Conservation (phyloP, 2,329 filamentous ascomycete species). For the Fusarium concolor region DNA sequence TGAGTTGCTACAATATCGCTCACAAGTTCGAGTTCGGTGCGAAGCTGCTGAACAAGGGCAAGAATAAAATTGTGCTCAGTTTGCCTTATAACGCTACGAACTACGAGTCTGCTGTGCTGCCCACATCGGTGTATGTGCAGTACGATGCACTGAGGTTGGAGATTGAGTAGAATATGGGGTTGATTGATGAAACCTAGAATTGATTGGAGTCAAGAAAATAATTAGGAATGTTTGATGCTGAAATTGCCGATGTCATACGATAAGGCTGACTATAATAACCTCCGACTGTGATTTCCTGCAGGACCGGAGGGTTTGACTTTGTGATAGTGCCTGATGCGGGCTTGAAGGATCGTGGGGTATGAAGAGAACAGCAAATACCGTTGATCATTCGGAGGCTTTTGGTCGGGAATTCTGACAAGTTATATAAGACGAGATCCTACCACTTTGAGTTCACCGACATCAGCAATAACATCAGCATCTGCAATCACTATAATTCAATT, state of each 20-base stretch:
- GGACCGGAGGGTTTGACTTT: constrained; percentile 31
- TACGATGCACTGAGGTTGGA: constrained; percentile 74
- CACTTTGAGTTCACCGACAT: neutral
- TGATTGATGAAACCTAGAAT: neutral
- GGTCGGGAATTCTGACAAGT: neutral
- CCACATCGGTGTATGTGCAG: constrained; percentile 69
- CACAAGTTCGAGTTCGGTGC: constrained; percentile 70
- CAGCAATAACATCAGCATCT: neutral
- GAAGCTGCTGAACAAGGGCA: constrained; percentile 59
- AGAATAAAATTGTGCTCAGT: constrained; percentile 67
- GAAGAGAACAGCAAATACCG: too few relatives aligned
- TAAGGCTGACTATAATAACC: neutral
- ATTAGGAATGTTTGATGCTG: neutral
- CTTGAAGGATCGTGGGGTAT: constrained; percentile 7
- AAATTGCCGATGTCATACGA: constrained; percentile 27
- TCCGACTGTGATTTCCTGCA: constrained; percentile 7
- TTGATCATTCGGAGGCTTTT: constrained; percentile 27
- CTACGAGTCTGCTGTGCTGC: constrained; percentile 67
- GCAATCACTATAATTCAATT: neutral
- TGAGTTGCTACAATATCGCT: constrained; percentile 71
- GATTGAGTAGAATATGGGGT: constrained; percentile 49
- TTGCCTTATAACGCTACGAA: constrained; percentile 70
- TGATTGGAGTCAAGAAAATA: constrained; percentile 10
- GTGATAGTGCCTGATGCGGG: neutral
- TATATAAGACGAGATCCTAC: constrained; percentile 4